A percentile compares a stretch with the other conserved stretches of the same genome.
phyloP scores from a whole-genome alignment of 306 rosid species.

The Inga leiocalycina region DNA sequence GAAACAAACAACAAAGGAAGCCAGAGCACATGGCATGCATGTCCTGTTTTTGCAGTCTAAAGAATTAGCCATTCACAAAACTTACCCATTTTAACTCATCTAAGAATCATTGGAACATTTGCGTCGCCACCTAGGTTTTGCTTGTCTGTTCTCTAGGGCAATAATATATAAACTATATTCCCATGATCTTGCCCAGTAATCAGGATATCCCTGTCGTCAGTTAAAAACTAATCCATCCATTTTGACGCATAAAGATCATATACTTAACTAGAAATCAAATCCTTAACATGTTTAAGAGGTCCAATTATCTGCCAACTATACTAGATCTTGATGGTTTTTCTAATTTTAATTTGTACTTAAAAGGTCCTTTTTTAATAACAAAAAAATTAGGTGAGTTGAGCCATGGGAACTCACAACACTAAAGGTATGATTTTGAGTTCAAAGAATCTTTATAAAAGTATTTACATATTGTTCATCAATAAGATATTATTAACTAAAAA shows the following conservation, averaged over 20 bases:
- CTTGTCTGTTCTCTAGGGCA: not conserved
- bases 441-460: too few species aligned
- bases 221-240: not conserved
- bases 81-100: not conserved
- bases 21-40: not conserved
- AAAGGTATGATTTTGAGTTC: too few species aligned
- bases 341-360: too few species aligned
- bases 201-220: not conserved
- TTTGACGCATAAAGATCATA: not conserved
- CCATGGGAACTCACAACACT: too few species aligned
- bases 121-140: not conserved
- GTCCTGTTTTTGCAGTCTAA: not conserved
- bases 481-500: too few species aligned
- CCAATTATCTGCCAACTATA: too few species aligned
- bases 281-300: too few species aligned
- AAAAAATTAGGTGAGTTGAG: too few species aligned
- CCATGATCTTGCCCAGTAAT: not conserved
- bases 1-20: not conserved
- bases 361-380: too few species aligned
- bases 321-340: too few species aligned
- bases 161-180: not conserved
- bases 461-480: too few species aligned
- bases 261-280: not conserved
- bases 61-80: not conserved
- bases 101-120: not conserved